phyloP scores from a whole-genome alignment of 208 protist species.

The Crithidia sp. region DNA sequence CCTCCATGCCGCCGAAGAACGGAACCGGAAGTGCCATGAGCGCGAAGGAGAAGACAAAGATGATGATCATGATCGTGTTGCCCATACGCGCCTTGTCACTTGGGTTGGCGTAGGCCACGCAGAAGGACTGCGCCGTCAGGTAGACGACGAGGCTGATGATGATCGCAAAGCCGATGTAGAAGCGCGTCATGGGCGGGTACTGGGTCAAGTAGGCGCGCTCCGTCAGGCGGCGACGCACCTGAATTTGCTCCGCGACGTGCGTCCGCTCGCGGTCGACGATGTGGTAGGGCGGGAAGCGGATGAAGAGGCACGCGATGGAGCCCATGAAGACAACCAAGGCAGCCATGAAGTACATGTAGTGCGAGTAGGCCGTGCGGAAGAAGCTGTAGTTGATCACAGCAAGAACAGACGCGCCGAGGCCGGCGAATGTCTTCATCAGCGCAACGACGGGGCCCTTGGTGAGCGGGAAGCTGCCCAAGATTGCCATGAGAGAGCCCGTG shows the following conservation, averaged over 20 bases:
- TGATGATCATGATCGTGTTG: slow-evolving; percentile 45
- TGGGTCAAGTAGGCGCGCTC: slow-evolving; percentile 66
- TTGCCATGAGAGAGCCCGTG: slow-evolving; percentile 66
- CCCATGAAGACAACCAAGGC: slow-evolving; percentile 36
- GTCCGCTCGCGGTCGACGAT: slow-evolving; percentile 39
- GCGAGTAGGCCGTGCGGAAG: slow-evolving; percentile 43
- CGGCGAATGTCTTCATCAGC: slow-evolving; percentile 60
- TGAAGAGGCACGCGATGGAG: slow-evolving; percentile 33
- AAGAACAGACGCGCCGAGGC: slow-evolving; percentile 53
- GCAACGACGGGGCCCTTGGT: slow-evolving; percentile 51
- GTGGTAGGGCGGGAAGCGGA: slow-evolving; percentile 59
- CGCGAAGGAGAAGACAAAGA: slow-evolving; percentile 38
- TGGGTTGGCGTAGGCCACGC: slow-evolving; percentile 45
- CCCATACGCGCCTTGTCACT: slow-evolving; percentile 32
- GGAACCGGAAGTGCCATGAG: slow-evolving; percentile 39
- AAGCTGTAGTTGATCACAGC: slow-evolving; percentile 55
- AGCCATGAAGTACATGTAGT: slow-evolving; percentile 66
- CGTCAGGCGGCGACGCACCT: slow-evolving; percentile 54
- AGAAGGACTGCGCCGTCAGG: slow-evolving; percentile 56
- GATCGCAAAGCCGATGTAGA: slow-evolving; percentile 47
- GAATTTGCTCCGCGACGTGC: slow-evolving; percentile 28
- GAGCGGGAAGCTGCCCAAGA: slow-evolving; percentile 61
- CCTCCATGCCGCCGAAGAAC: slow-evolving; percentile 58
- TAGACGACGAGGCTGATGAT: slow-evolving; percentile 49
- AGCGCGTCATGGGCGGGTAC: slow-evolving; percentile 46